These are phyloP conservation scores for Suhomyces tanzawaensis DNA, from an alignment of 805 yeast species.

Conservation along the genomic window DNA sequence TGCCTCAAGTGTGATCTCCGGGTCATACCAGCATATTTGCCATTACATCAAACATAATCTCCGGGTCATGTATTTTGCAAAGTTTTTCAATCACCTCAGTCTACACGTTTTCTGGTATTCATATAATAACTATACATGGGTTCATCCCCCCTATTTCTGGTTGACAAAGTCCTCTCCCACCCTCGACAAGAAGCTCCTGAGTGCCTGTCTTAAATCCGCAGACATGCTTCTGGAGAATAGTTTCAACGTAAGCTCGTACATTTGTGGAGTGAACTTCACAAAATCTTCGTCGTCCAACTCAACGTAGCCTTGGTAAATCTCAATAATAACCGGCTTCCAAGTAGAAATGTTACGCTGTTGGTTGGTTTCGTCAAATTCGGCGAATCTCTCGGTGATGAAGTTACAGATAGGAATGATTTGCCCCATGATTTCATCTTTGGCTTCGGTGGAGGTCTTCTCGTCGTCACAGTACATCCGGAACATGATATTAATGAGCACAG, in stretches of 20 bases:
- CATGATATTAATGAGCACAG: conserved; percentile 77
- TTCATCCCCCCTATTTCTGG: too few relatives aligned
- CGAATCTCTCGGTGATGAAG: conserved; percentile 66
- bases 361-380: conserved; percentile 71
- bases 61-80: too few relatives aligned
- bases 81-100: too few relatives aligned
- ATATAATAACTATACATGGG: too few relatives aligned
- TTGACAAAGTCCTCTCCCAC: conserved; percentile 44
- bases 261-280: conserved; percentile 50
- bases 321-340: conserved; percentile 92
- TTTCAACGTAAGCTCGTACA: conserved; percentile 58
- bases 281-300: conserved; percentile 77
- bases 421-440: conserved; percentile 48
- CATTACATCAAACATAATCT: too few relatives aligned
- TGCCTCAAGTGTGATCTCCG: too few relatives aligned
- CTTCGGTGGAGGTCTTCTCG: conserved; percentile 45
- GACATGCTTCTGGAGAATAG: conserved; percentile 62
- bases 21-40: too few relatives aligned
- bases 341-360: conserved; percentile 76
- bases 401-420: conserved; percentile 68
- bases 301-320: conserved; percentile 77
- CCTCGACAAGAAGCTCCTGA: conserved; percentile 55
- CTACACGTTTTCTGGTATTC: too few relatives aligned
- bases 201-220: conserved; percentile 58
- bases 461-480: conserved; percentile 75